Percentiles rank a stretch among this genome's conserved stretches.
These are phyloP conservation scores for Solanum appendiculatum DNA, from an alignment of 257 asterid genomes.

Conservation along the genomic window DNA sequence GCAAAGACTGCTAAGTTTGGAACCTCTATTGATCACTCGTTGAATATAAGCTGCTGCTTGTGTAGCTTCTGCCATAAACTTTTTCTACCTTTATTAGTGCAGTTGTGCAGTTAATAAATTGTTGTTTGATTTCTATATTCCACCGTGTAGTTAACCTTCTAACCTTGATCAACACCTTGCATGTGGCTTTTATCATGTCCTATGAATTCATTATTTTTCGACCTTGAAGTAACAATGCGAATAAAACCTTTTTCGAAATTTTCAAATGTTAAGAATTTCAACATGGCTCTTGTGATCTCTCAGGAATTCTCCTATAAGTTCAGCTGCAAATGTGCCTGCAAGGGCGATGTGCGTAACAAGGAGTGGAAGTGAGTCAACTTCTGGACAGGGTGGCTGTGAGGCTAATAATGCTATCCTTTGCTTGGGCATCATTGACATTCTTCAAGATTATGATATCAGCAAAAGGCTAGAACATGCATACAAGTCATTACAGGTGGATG, in stretches of 20 bases:
- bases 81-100: not conserved
- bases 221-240: not conserved
- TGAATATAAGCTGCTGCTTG: not conserved
- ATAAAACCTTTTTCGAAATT: not conserved
- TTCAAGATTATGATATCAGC: slow-evolving; percentile 72
- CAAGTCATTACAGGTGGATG: slow-evolving; percentile 67
- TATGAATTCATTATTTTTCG: not conserved
- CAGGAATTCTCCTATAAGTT: slow-evolving; percentile 48
- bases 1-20: not conserved
- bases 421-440: slow-evolving; percentile 72
- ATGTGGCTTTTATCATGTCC: not conserved
- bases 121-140: not conserved
- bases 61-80: not conserved
- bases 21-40: not conserved
- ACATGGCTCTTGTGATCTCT: not conserved
- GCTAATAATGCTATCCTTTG: slow-evolving; percentile 56
- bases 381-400: slow-evolving; percentile 28
- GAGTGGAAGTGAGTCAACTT: slow-evolving; percentile 41
- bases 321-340: slow-evolving; percentile 75
- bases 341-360: slow-evolving; percentile 44
- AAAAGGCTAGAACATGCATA: slow-evolving; percentile 75
- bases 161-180: not conserved
- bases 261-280: not conserved
- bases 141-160: not conserved
- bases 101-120: not conserved